Evolutionary conservation across 495 filamentous ascomycete genomes (phyloP).

Genomic region (Trichocladium uniseriatum): DNA sequence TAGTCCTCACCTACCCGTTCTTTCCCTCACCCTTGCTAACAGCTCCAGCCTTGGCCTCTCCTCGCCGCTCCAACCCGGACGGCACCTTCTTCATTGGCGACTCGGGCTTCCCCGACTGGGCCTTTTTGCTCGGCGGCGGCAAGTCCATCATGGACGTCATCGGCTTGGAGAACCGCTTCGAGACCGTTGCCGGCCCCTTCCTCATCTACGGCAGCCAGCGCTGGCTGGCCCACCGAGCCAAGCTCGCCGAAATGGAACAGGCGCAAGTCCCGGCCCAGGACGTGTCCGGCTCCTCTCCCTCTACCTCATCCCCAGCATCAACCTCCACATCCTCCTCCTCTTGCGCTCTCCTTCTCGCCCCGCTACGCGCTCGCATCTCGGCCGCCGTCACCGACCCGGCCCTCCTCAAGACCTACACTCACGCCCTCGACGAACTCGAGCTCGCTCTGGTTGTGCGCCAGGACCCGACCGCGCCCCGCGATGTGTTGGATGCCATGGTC

Average conservation of each 20-base stretch:
- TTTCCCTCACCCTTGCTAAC: neutral
- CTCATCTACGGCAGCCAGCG: conserved; percentile 18
- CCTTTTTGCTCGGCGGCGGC: conserved; percentile 26
- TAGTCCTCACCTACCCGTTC: neutral
- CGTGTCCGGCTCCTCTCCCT: too few relatives aligned
- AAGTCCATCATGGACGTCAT: conserved; percentile 21
- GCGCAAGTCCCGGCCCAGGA: too few relatives aligned
- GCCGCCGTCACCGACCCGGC: neutral
- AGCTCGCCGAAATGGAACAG: neutral
- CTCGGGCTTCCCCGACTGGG: conserved; percentile 27
- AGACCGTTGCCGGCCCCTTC: conserved; percentile 20
- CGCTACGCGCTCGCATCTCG: conserved; percentile 10
- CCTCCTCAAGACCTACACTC: conserved; percentile 14
- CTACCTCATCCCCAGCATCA: neutral
- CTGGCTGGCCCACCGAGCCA: conserved; percentile 16
- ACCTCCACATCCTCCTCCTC: neutral
- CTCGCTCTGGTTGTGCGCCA: conserved; percentile 13
- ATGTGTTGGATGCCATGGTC: conserved; percentile 31
- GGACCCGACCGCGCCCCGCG: conserved; percentile 10
- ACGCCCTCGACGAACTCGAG: conserved; percentile 28
- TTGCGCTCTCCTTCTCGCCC: neutral
- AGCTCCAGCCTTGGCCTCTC: conserved; percentile 18
- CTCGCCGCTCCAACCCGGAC: conserved; percentile 21
- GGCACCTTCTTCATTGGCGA: conserved; percentile 23
- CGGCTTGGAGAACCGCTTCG: conserved; percentile 8